Evolutionary conservation across 176 grass and related monocot genomes (phyloP).

Genomic region (Thalia dealbata): DNA sequence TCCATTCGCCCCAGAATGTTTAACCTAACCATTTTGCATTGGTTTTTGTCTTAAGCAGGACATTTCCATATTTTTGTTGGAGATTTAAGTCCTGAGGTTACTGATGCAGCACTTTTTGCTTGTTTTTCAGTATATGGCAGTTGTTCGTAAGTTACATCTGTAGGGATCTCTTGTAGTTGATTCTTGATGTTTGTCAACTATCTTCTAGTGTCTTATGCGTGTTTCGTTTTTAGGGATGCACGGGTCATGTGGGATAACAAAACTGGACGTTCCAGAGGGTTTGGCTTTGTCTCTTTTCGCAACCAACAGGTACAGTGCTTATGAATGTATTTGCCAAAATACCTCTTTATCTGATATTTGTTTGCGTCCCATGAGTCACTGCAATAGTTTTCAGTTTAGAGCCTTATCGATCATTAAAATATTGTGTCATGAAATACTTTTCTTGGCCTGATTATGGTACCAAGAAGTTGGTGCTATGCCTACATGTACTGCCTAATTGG

Average conservation of each 20-base stretch:
- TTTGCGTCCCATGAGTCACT: background rate
- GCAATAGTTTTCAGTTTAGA: too few species aligned
- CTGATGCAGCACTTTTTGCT: constrained; percentile 80
- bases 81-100: constrained; percentile 85
- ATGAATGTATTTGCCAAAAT: constrained; percentile 11
- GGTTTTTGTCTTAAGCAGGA: constrained; percentile 45
- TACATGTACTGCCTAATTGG: too few species aligned
- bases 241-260: constrained; percentile 92
- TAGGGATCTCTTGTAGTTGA: constrained; percentile 1
- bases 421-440: too few species aligned
- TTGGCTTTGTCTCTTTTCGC: constrained; percentile 83
- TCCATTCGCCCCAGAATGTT: constrained; percentile 22
- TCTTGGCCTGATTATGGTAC: too few species aligned
- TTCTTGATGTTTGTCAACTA: background rate
- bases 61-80: constrained; percentile 96
- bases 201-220: constrained; percentile 7
- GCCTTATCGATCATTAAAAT: too few species aligned
- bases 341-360: background rate
- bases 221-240: constrained; percentile 50
- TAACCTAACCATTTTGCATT: constrained; percentile 10
- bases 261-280: constrained; percentile 82
- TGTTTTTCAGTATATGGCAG: constrained; percentile 74
- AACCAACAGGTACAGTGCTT: constrained; percentile 47
- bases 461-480: too few species aligned
- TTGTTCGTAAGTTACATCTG: constrained; percentile 68